phyloP scores from a whole-genome alignment of 495 filamentous ascomycete genomes.

The Xylaria nigripes region DNA sequence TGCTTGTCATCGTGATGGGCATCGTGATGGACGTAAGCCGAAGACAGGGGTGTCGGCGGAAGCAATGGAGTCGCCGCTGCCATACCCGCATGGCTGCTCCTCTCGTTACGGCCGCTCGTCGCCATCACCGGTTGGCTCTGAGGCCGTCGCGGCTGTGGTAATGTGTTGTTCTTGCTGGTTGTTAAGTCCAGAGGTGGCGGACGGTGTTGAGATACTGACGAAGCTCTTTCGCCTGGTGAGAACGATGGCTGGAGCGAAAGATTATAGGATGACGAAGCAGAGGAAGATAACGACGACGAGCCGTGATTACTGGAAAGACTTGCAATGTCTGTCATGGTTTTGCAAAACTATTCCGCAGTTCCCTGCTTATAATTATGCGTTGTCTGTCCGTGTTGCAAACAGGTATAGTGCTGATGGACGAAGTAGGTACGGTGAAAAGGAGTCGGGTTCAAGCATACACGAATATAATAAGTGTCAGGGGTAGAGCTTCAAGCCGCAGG shows the following conservation, averaged over 20 bases:
- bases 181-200: conserved; percentile 6
- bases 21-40: conserved; percentile 2
- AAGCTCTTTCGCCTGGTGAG: not conserved
- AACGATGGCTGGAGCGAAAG: conserved; percentile 1
- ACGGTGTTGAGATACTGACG: conserved; percentile 6
- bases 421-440: conserved; percentile 3
- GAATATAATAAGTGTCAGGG: conserved; percentile 3
- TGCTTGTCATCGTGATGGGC: conserved; percentile 3
- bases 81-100: not conserved
- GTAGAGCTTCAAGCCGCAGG: conserved; percentile 1
- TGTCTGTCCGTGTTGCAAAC: conserved; percentile 6
- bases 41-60: not conserved
- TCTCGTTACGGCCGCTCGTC: not conserved
- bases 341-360: not conserved
- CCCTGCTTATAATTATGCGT: not conserved
- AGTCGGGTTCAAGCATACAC: conserved; percentile 8
- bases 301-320: conserved; percentile 7
- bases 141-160: conserved; percentile 1
- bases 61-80: conserved; percentile 3
- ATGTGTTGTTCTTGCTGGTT: not conserved
- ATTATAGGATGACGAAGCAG: conserved; percentile 3
- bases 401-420: not conserved
- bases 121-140: conserved; percentile 9
- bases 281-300: not conserved
- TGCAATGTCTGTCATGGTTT: conserved; percentile 10